Percentiles rank a stretch among this genome's conserved stretches.
Evolutionary conservation across 2,329 filamentous ascomycete genomes (phyloP).

Genomic region (Botrytis medusae): DNA sequence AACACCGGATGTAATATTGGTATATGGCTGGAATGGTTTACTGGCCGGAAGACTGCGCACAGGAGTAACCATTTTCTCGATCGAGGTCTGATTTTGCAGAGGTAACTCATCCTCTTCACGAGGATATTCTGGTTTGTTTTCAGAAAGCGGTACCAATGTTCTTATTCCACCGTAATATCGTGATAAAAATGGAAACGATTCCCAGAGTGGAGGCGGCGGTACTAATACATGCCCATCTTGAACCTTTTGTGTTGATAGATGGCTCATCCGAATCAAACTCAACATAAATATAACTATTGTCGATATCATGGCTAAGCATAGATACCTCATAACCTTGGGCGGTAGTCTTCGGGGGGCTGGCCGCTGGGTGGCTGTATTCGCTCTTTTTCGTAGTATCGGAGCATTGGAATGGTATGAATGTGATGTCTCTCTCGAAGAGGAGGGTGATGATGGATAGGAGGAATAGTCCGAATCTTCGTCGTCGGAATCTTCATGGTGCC

Average conservation of each 20-base stretch:
- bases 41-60: conserved; percentile 47
- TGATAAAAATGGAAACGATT: conserved; percentile 79
- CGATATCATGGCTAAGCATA: conserved; percentile 69
- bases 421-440: conserved; percentile 38
- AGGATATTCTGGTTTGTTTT: conserved; percentile 82
- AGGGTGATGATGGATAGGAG: conserved; percentile 34
- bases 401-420: conserved; percentile 36
- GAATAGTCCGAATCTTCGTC: conserved; percentile 47
- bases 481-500: conserved; percentile 44
- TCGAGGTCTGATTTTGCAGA: conserved; percentile 42
- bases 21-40: conserved; percentile 62
- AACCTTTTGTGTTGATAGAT: conserved; percentile 64
- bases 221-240: conserved; percentile 58
- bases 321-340: conserved; percentile 71
- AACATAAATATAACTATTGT: conserved; percentile 75
- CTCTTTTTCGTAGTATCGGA: conserved; percentile 37
- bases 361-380: conserved; percentile 26
- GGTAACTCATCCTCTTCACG: conserved; percentile 59
- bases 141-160: conserved; percentile 61
- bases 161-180: conserved; percentile 88
- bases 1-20: conserved; percentile 49
- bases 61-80: conserved; percentile 39
- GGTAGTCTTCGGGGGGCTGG: conserved; percentile 49
- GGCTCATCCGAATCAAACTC: conserved; percentile 70
- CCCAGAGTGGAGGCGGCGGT: conserved; percentile 67